These are phyloP conservation scores for Combretum micranthum DNA, from an alignment of 345 rosid species.

Conservation along the genomic window DNA sequence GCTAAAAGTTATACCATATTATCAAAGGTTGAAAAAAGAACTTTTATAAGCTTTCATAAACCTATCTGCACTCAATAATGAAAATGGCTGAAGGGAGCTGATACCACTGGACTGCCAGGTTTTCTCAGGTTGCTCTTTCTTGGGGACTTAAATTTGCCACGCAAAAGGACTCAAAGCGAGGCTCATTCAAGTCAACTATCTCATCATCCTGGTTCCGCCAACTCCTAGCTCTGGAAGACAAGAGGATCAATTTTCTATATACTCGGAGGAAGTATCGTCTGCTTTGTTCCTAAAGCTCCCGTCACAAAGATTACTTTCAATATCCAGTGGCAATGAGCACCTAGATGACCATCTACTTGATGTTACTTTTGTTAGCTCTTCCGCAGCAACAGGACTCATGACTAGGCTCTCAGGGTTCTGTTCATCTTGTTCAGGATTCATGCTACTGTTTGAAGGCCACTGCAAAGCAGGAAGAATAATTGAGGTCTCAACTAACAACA, in stretches of 20 bases:
- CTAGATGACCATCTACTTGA: conserved; percentile 13
- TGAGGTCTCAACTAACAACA: background rate
- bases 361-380: conserved; percentile 14
- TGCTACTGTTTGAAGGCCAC: conserved; percentile 27
- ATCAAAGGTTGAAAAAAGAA: too few relatives aligned
- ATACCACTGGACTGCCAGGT: conserved; percentile 3
- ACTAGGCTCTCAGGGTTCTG: conserved; percentile 15
- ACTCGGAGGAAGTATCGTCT: conserved; percentile 22
- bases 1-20: too few relatives aligned
- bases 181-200: conserved; percentile 75
- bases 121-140: conserved; percentile 17
- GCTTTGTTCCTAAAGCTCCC: background rate
- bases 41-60: background rate
- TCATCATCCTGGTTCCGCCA: conserved; percentile 50
- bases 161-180: conserved; percentile 78
- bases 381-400: conserved; percentile 21
- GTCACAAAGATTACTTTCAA: conserved; percentile 1
- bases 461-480: conserved; percentile 12
- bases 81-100: conserved; percentile 1
- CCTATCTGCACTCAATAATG: conserved; percentile 2
- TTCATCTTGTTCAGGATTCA: conserved; percentile 19
- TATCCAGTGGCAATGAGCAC: conserved; percentile 14
- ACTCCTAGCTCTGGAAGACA: conserved; percentile 50
- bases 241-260: conserved; percentile 32
- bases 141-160: conserved; percentile 38